Percentiles rank a stretch among this genome's conserved stretches.
Evolutionary conservation across 768 basidiomycete genomes (phyloP).

Genomic region (Lanmaoa pseudosensibilis): DNA sequence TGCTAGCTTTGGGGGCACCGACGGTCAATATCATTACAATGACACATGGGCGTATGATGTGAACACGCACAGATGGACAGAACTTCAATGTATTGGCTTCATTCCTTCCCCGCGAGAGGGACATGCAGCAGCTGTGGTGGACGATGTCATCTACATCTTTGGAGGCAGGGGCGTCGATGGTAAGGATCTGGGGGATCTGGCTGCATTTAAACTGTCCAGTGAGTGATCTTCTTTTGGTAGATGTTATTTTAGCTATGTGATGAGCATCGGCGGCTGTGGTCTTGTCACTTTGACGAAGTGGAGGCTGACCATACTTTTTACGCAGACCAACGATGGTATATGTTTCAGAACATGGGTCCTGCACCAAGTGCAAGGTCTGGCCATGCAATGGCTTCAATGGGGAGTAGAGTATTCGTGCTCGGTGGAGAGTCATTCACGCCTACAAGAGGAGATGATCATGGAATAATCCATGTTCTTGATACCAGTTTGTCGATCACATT

Average conservation of each 20-base stretch:
- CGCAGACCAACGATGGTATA: conserved; percentile 96
- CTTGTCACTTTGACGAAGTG: conserved; percentile 1
- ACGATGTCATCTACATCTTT: conserved; percentile 97
- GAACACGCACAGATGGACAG: conserved; percentile 78
- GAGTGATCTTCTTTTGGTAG: conserved; percentile 35
- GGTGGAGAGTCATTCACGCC: conserved; percentile 90
- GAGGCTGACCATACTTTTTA: conserved; percentile 11
- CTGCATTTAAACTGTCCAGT: conserved; percentile 98
- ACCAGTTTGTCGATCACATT: conserved; percentile 65
- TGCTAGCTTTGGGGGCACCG: conserved; percentile 91
- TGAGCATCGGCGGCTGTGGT: neutral
- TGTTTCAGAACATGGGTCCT: conserved; percentile 99
- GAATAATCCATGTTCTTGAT: conserved; percentile 86
- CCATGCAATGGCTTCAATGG: conserved; percentile 96
- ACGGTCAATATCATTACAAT: conserved; percentile 98
- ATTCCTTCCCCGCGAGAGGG: conserved; percentile 96
- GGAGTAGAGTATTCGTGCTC: conserved; percentile 85
- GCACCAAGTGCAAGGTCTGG: conserved; percentile 90
- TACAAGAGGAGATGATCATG: conserved; percentile 73
- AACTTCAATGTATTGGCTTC: conserved; percentile 93
- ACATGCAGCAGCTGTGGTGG: conserved; percentile 93
- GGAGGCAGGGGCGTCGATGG: conserved; percentile 97
- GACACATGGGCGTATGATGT: conserved; percentile 97
- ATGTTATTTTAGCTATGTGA: neutral
- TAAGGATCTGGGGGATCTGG: conserved; percentile 90